These are phyloP conservation scores for Mycena albidolilacea DNA, from an alignment of 768 basidiomycete species.

Conservation along the genomic window DNA sequence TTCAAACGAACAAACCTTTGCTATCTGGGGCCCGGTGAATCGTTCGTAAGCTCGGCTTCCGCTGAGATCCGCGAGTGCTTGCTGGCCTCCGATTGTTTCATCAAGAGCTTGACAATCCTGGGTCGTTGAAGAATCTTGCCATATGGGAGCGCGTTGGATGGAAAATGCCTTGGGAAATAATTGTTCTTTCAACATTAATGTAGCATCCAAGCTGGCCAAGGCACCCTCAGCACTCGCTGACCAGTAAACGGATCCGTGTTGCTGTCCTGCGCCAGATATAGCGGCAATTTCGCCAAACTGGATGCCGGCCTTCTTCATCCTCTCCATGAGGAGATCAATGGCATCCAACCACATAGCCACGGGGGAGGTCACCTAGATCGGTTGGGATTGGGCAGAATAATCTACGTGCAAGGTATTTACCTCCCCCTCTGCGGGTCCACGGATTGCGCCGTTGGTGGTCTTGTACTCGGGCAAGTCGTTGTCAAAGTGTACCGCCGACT, in stretches of 20 bases:
- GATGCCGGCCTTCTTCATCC: constrained; percentile 72
- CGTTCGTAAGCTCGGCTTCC: constrained; percentile 91
- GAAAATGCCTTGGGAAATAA: constrained; percentile 79
- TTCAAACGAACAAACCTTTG: constrained; percentile 63
- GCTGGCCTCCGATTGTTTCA: constrained; percentile 75
- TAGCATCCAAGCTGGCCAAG: constrained; percentile 68
- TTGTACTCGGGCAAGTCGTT: constrained; percentile 80
- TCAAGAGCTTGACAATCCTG: constrained; percentile 81
- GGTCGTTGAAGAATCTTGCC: constrained; percentile 93
- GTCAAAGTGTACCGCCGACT: constrained; percentile 85
- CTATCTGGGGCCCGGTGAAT: constrained; percentile 91
- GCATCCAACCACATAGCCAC: constrained; percentile 91
- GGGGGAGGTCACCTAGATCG: constrained; percentile 66
- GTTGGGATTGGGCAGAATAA: not conserved
- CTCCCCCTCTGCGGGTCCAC: constrained; percentile 76
- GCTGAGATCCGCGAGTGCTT: constrained; percentile 79
- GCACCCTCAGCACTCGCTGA: constrained; percentile 65
- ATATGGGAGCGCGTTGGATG: constrained; percentile 79
- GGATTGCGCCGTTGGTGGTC: constrained; percentile 76
- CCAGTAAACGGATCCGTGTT: constrained; percentile 94
- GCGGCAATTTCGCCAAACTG: constrained; percentile 71
- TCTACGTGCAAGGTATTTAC: constrained; percentile 50
- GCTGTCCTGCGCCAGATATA: constrained; percentile 88
- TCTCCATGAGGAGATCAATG: constrained; percentile 80
- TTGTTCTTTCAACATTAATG: constrained; percentile 68